phyloP scores from a whole-genome alignment of 495 filamentous ascomycete genomes.

The Amphirosellinia nigrospora region DNA sequence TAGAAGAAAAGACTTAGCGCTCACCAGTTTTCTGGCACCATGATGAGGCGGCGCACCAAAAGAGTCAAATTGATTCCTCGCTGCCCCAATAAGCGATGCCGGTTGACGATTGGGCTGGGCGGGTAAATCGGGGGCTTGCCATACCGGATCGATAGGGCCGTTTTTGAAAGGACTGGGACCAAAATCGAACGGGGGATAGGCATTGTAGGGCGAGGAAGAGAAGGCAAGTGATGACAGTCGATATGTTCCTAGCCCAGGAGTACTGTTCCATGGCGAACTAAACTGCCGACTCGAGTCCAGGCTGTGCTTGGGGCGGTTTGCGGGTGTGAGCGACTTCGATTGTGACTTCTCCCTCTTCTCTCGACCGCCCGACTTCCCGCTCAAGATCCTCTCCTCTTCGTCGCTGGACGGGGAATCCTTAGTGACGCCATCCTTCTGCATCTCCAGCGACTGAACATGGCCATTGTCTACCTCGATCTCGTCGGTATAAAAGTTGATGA shows the following conservation, averaged over 20 bases:
- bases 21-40: constrained; percentile 19
- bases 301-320: constrained; percentile 13
- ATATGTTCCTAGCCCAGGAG: not conserved
- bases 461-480: constrained; percentile 87
- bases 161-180: constrained; percentile 23
- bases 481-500: constrained; percentile 78
- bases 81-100: not conserved
- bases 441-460: constrained; percentile 67
- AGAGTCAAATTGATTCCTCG: not conserved
- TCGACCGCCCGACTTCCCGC: constrained; percentile 20
- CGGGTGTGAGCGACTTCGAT: constrained; percentile 23
- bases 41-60: not conserved
- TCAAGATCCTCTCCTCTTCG: constrained; percentile 34
- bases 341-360: constrained; percentile 8
- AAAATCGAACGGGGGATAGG: constrained; percentile 27
- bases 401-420: constrained; percentile 32
- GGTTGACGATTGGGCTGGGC: constrained; percentile 24
- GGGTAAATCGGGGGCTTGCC: constrained; percentile 37
- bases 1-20: constrained; percentile 24
- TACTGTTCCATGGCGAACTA: constrained; percentile 8
- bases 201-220: constrained; percentile 18
- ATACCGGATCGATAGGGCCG: constrained; percentile 31
- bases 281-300: not conserved
- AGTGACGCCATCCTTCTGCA: constrained; percentile 50
- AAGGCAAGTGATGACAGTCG: constrained; percentile 25